A percentile compares a stretch with the other conserved stretches of the same genome.
Evolutionary conservation across 2,329 filamentous ascomycete genomes (phyloP).

Genomic region (Fusarium sulawesiense): DNA sequence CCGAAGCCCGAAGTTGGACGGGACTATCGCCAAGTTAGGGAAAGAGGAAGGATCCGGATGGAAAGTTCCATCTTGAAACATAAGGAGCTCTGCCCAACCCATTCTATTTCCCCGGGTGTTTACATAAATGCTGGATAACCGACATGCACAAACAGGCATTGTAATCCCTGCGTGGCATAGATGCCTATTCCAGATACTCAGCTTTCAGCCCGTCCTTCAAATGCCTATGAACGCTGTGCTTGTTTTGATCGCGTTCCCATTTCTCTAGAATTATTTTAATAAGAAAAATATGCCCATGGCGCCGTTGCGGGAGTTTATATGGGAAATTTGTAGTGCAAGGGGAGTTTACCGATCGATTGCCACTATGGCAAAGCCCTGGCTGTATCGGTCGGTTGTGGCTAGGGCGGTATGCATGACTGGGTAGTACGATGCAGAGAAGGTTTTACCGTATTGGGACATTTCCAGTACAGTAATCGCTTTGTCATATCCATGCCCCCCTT

Average conservation of each 20-base stretch:
- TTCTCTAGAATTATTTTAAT: no score
- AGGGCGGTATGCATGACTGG: not conserved
- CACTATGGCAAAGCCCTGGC: not conserved
- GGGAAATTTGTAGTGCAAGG: not conserved
- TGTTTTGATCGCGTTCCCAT: no score
- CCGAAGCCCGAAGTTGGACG: not conserved
- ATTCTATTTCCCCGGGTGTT: not conserved
- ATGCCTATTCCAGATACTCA: not conserved
- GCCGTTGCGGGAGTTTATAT: no score
- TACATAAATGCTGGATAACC: not conserved
- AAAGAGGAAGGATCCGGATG: not conserved
- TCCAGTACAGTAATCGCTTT: not conserved
- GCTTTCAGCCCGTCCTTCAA: no score
- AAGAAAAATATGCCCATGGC: no score
- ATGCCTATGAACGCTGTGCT: no score
- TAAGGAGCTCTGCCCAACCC: not conserved
- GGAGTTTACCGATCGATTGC: not conserved
- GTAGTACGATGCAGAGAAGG: not conserved
- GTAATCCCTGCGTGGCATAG: not conserved
- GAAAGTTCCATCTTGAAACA: not conserved
- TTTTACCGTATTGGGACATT: not conserved
- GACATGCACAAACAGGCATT: not conserved
- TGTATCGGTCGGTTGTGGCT: not conserved
- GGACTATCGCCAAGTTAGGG: not conserved
- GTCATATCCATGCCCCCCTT: not conserved